These are phyloP conservation scores for Aphanocladium album DNA, from an alignment of 2,329 filamentous ascomycete genomes.

Conservation along the genomic window DNA sequence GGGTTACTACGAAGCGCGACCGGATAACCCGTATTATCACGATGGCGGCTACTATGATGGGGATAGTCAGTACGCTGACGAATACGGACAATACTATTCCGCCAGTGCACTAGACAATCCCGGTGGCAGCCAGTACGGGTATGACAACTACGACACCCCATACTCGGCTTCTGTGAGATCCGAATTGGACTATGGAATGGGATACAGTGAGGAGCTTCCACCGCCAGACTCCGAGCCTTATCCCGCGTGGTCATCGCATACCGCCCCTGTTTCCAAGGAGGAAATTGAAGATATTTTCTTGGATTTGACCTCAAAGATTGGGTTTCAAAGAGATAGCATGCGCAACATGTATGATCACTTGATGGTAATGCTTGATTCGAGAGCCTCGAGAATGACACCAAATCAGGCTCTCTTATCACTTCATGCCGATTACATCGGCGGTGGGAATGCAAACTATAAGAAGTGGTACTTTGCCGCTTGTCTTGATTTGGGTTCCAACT, in stretches of 20 bases:
- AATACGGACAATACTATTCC: slow-evolving; percentile 37
- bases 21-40: slow-evolving; percentile 74
- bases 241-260: slow-evolving; percentile 95
- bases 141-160: slow-evolving; percentile 80
- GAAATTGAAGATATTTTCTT: slow-evolving; percentile 98
- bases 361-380: slow-evolving; percentile 92
- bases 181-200: slow-evolving; percentile 95
- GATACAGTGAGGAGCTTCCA: slow-evolving; percentile 84
- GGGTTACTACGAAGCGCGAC: slow-evolving; percentile 83
- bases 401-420: slow-evolving; percentile 94
- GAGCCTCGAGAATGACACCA: slow-evolving; percentile 95
- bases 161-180: slow-evolving; percentile 77
- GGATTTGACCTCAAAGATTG: slow-evolving; percentile 90
- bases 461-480: slow-evolving; percentile 99
- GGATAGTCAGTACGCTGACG: slow-evolving; percentile 39
- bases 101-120: slow-evolving; percentile 16
- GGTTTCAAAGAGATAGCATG: slow-evolving; percentile 99
- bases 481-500: slow-evolving; percentile 81
- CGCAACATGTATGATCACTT: slow-evolving; percentile 99
- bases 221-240: slow-evolving; percentile 94
- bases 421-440: slow-evolving; percentile 96
- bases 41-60: slow-evolving; percentile 95
- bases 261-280: slow-evolving; percentile 94
- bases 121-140: slow-evolving; percentile 47
- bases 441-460: slow-evolving; percentile 96